A percentile compares a stretch with the other conserved stretches of the same genome.
phyloP scores from a whole-genome alignment of 2,329 filamentous ascomycete genomes.

The Fusarium xylarioides region DNA sequence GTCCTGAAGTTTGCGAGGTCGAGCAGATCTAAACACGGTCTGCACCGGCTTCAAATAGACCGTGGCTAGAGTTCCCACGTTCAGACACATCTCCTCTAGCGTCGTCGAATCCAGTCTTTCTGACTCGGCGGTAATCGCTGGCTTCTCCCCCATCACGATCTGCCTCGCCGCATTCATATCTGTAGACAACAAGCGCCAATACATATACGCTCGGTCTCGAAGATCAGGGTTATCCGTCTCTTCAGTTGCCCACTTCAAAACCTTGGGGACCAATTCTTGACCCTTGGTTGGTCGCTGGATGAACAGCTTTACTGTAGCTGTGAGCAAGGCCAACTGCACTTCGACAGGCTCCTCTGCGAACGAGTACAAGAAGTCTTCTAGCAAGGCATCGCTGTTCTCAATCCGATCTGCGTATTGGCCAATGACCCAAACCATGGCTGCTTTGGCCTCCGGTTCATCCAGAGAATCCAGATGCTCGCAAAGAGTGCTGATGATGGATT shows the following conservation, averaged over 20 bases:
- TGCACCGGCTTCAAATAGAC: slow-evolving; percentile 98
- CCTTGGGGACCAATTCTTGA: slow-evolving; percentile 90
- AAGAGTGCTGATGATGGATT: slow-evolving; percentile 94
- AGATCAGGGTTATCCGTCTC: slow-evolving; percentile 99
- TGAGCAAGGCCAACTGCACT: slow-evolving; percentile 92
- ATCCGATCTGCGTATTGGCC: slow-evolving; percentile 97
- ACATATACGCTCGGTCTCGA: slow-evolving; percentile 97
- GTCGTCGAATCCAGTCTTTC: slow-evolving; percentile 92
- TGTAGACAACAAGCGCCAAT: slow-evolving; percentile 94
- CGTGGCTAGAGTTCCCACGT: slow-evolving; percentile 93
- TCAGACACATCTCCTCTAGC: slow-evolving; percentile 95
- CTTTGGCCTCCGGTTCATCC: slow-evolving; percentile 97
- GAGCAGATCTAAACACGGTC: slow-evolving; percentile 91
- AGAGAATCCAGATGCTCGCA: slow-evolving; percentile 97
- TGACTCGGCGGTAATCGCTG: slow-evolving; percentile 93
- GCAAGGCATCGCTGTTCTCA: slow-evolving; percentile 91
- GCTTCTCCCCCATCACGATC: slow-evolving; percentile 97
- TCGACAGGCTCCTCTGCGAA: slow-evolving; percentile 96
- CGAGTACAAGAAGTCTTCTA: slow-evolving; percentile 94
- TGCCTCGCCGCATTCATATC: slow-evolving; percentile 86
- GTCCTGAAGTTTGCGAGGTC: slow-evolving; percentile 80
- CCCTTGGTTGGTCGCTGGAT: slow-evolving; percentile 96
- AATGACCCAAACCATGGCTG: slow-evolving; percentile 99
- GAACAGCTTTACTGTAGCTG: slow-evolving; percentile 96
- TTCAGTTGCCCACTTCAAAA: slow-evolving; percentile 98